Conservation (phyloP, 2,329 filamentous ascomycete species). For the Ambrosiella beaveri region DNA sequence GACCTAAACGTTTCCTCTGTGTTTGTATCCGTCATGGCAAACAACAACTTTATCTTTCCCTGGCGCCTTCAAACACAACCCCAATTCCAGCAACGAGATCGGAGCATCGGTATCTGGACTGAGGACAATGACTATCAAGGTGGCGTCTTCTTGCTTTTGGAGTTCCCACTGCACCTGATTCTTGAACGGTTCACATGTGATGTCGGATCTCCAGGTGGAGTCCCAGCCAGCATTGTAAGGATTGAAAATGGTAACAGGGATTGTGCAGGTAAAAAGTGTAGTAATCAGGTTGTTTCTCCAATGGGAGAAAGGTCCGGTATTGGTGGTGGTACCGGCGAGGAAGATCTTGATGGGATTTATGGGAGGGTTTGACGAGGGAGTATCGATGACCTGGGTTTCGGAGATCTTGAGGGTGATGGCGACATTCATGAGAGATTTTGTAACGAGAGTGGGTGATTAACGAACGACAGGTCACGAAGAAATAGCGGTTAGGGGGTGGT, state of each 20-base stretch:
- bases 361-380: constrained; percentile 17
- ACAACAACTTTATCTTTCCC: constrained; percentile 34
- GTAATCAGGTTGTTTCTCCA: constrained; percentile 33
- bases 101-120: constrained; percentile 34
- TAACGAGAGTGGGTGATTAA: not conserved
- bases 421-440: not conserved
- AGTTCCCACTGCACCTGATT: constrained; percentile 47
- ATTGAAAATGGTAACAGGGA: constrained; percentile 37
- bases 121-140: constrained; percentile 40
- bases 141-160: constrained; percentile 32
- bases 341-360: constrained; percentile 27
- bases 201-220: constrained; percentile 31
- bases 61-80: constrained; percentile 27
- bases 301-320: constrained; percentile 17
- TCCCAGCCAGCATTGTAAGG: constrained; percentile 42
- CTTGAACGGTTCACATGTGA: constrained; percentile 27
- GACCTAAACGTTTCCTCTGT: constrained; percentile 43
- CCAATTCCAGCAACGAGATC: constrained; percentile 43
- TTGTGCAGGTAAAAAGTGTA: constrained; percentile 22
- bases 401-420: not conserved
- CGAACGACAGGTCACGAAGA: too few relatives aligned
- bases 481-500: too few relatives aligned
- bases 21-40: constrained; percentile 34
- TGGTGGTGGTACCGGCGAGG: constrained; percentile 39
- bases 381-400: constrained; percentile 19